Conservation (phyloP, 2,329 filamentous ascomycete genomes). For the Cladosporium sp. region DNA sequence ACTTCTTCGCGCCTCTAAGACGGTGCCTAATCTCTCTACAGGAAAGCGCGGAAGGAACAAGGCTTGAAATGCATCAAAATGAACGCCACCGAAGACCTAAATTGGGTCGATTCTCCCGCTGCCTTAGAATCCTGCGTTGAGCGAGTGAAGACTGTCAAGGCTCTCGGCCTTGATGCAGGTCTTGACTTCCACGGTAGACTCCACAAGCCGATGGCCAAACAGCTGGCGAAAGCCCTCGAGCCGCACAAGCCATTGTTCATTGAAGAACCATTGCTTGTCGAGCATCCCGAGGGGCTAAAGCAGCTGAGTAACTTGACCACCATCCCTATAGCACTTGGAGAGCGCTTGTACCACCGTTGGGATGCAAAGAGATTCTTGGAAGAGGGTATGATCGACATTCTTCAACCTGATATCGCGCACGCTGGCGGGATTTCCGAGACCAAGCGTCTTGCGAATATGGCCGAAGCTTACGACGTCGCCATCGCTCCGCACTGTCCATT, state of each 20-base stretch:
- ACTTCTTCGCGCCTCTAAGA: not conserved
- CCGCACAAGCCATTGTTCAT: conserved; percentile 69
- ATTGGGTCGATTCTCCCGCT: conserved; percentile 71
- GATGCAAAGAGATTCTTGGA: conserved; percentile 71
- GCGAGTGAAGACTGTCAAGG: conserved; percentile 66
- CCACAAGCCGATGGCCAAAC: conserved; percentile 76
- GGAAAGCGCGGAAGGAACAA: conserved; percentile 56
- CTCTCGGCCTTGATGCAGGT: conserved; percentile 67
- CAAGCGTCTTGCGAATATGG: conserved; percentile 66
- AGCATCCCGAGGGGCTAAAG: conserved; percentile 66
- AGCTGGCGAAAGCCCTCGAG: conserved; percentile 65
- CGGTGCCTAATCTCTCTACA: not conserved
- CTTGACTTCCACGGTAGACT: conserved; percentile 76
- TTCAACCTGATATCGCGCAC: conserved; percentile 70
- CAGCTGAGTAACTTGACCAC: conserved; percentile 57
- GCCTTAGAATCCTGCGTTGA: conserved; percentile 63
- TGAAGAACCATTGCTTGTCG: conserved; percentile 70
- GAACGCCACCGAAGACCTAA: conserved; percentile 74
- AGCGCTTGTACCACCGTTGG: conserved; percentile 70
- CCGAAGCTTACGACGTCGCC: conserved; percentile 70
- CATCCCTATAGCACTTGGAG: conserved; percentile 68
- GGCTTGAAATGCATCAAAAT: conserved; percentile 70
- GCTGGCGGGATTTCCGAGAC: conserved; percentile 72
- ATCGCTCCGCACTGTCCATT: conserved; percentile 72
- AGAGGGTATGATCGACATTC: conserved; percentile 64